Evolutionary conservation across 1,139 yeast species (phyloP), one percentile per base, ranked within the genome.

Genomic region (Pichia sp.): DNA sequence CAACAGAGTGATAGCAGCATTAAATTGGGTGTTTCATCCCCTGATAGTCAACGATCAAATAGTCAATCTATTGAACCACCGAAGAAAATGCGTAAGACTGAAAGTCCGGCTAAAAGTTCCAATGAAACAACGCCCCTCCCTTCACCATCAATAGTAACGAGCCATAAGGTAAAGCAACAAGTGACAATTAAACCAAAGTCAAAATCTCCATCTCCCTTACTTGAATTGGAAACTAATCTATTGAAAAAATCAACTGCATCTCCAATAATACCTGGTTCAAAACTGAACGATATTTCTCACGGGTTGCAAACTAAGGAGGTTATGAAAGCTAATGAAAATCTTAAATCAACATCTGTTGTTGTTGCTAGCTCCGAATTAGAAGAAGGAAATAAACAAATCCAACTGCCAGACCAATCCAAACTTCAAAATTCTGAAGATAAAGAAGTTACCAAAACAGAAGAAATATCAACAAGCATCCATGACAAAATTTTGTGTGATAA

Each of bases 21-120:
- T 4, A 41, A 26, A 40, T 35, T 34, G 2, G 11, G 30, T 31
- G 10, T 39, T 2, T 32, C 40, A 30, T 11, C 46, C 18, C 37
- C 44, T 7, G 44, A 34, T 9, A 39, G 33, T 26, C 43, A 43
- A 31, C 36, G 46, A 28, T 46, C 46, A 10, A 45, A 39, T 34
- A 42, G 46, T 18, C 46, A 33, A 37, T 8, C 44, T 2, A 8
- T 30, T 18, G 51, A 48, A 35, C 44, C 46, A 9, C 43, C 51
- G 3, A 50, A 40, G 31, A 50, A 50, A 30, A 8, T 42, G 4
- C 44, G 42, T 25, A 50, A 40, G 38, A 31, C 27, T 8, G 45
- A 37, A 10, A 40, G 26, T 32, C 25, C 44, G 10, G n/a, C 9
- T 11, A 38, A 39, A 18, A 7, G 25, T 43, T 31, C 41, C n/a